These are phyloP conservation scores for Sporothrix dimorphospora DNA, from an alignment of 2,329 filamentous ascomycete genomes.

Conservation along the genomic window DNA sequence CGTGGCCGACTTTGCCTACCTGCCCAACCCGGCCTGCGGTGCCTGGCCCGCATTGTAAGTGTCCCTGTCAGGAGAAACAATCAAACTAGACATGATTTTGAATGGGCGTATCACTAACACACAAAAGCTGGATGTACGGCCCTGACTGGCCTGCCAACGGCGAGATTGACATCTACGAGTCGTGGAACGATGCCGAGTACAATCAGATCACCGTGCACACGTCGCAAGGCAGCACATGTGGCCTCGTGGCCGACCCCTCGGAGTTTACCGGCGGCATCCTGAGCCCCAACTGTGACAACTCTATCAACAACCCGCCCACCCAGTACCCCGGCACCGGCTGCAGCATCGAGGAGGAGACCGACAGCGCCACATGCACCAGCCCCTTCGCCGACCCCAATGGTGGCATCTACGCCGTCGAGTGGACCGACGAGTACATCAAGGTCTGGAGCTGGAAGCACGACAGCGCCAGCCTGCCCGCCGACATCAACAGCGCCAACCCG, in stretches of 20 bases:
- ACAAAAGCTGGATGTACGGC: constrained; percentile 52
- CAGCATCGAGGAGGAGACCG: constrained; percentile 42
- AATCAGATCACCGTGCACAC: constrained; percentile 66
- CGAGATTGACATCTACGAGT: constrained; percentile 71
- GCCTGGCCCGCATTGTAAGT: constrained; percentile 71
- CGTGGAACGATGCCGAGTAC: constrained; percentile 58
- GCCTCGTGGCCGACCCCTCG: constrained; percentile 36
- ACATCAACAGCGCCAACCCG: constrained; percentile 51
- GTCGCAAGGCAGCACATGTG: constrained; percentile 40
- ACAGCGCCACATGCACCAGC: constrained; percentile 21
- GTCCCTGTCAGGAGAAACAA: neutral
- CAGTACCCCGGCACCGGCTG: constrained; percentile 49
- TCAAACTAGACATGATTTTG: too few relatives aligned
- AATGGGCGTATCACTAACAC: neutral
- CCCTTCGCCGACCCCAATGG: constrained; percentile 33
- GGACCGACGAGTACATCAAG: constrained; percentile 47
- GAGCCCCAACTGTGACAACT: constrained; percentile 47
- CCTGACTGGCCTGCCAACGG: constrained; percentile 62
- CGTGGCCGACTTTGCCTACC: constrained; percentile 69
- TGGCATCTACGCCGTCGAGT: constrained; percentile 46
- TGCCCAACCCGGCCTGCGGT: constrained; percentile 68
- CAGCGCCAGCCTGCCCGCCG: constrained; percentile 39
- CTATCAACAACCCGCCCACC: constrained; percentile 33
- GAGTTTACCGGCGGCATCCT: constrained; percentile 40
- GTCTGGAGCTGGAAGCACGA: constrained; percentile 46